Percentiles rank a stretch among this genome's conserved stretches.
phyloP scores from a whole-genome alignment of 805 yeast species.

The Myxozyma geophila region DNA sequence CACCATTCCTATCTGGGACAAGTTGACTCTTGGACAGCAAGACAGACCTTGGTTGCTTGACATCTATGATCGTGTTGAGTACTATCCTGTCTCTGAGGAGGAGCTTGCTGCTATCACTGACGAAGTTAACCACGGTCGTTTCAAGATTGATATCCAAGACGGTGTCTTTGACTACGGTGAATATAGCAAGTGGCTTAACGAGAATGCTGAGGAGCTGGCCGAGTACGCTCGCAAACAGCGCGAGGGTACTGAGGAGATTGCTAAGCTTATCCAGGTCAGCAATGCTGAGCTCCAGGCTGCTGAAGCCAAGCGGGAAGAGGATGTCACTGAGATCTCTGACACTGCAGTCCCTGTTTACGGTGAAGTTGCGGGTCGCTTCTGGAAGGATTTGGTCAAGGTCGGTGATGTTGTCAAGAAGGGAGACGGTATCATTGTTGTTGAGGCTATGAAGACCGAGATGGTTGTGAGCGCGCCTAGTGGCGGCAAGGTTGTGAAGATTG shows the following conservation, averaged over 20 bases:
- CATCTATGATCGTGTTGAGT: conserved; percentile 93
- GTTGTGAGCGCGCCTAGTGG: conserved; percentile 65
- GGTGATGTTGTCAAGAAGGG: conserved; percentile 77
- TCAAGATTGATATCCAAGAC: conserved; percentile 72
- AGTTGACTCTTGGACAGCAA: conserved; percentile 74
- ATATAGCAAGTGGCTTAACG: conserved; percentile 78
- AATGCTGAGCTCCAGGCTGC: conserved; percentile 71
- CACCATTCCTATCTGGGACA: conserved; percentile 98
- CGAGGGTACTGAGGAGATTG: conserved; percentile 84
- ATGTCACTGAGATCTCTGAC: conserved; percentile 66
- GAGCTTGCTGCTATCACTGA: conserved; percentile 74
- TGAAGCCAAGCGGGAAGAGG: conserved; percentile 47
- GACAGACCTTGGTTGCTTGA: conserved; percentile 85
- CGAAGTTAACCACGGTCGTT: conserved; percentile 80
- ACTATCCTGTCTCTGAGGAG: conserved; percentile 86
- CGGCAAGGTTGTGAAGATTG: conserved; percentile 73
- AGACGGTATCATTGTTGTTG: conserved; percentile 84
- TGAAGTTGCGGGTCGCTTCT: conserved; percentile 92
- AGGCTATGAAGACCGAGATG: conserved; percentile 99
- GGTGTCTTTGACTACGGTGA: conserved; percentile 80
- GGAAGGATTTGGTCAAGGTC: conserved; percentile 84
- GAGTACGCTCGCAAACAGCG: conserved; percentile 72
- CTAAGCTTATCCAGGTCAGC: conserved; percentile 76
- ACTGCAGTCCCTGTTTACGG: conserved; percentile 85
- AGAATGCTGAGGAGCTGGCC: conserved; percentile 71